These are phyloP conservation scores for Puya raimondii DNA, from an alignment of 176 grass and related monocot genomes.

Conservation along the genomic window DNA sequence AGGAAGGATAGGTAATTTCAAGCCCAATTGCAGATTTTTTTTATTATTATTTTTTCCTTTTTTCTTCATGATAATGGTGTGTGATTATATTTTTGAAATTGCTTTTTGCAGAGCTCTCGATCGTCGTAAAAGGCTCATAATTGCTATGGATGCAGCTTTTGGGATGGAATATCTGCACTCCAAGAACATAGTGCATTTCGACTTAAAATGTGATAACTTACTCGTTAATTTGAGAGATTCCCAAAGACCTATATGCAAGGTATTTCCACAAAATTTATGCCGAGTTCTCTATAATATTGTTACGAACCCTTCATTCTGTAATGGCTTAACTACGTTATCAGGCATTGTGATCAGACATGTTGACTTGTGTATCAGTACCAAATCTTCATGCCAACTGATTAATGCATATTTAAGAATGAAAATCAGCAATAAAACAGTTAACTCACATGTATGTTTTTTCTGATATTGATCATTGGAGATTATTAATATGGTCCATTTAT, in stretches of 20 bases:
- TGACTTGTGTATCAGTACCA: too few species aligned
- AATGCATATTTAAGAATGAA: too few species aligned
- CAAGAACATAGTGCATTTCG: constrained; percentile 99
- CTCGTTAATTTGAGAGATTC: constrained; percentile 89
- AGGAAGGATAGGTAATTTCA: constrained; percentile 71
- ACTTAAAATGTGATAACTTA: constrained; percentile 95
- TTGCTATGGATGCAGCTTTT: constrained; percentile 97
- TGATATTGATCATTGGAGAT: too few species aligned
- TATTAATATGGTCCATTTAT: too few species aligned
- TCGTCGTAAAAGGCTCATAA: constrained; percentile 75
- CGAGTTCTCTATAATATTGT: not conserved
- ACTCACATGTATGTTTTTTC: too few species aligned
- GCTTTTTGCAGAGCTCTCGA: constrained; percentile 52
- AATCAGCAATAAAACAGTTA: too few species aligned
- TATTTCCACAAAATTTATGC: constrained; percentile 20
- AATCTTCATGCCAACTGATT: too few species aligned
- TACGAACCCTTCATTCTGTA: not conserved
- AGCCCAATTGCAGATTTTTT: constrained; percentile 6
- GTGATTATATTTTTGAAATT: constrained; percentile 29
- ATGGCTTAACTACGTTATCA: too few species aligned
- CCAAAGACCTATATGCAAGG: constrained; percentile 99
- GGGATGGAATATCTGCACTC: constrained; percentile 98
- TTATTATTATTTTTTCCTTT: constrained; percentile 14
- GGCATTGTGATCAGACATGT: too few species aligned
- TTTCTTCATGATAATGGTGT: constrained; percentile 10